Evolutionary conservation across 2,329 filamentous ascomycete species (phyloP).

Genomic region (Aspergillus udagawae): DNA sequence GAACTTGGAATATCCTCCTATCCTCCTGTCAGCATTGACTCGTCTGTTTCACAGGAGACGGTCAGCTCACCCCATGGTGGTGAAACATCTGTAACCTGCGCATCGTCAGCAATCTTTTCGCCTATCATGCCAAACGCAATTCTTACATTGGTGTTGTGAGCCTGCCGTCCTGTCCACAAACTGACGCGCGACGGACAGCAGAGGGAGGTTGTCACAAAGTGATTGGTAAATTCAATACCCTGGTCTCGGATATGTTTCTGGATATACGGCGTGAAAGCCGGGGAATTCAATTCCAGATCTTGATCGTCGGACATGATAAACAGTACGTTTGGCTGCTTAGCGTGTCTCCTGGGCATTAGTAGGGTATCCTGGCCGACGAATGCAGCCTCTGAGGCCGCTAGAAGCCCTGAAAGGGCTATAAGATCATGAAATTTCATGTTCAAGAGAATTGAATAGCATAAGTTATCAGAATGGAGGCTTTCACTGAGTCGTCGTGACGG

Average conservation of each 20-base stretch:
- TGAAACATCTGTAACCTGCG: constrained; percentile 46
- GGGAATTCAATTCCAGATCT: constrained; percentile 58
- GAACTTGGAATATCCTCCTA: constrained; percentile 49
- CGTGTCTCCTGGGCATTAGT: constrained; percentile 5
- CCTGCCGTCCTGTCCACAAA: constrained; percentile 61
- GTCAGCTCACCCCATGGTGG: constrained; percentile 48
- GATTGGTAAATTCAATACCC: constrained; percentile 58
- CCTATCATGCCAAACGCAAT: background rate
- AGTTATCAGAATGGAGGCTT: background rate
- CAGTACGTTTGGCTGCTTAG: constrained; percentile 52
- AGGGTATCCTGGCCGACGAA: constrained; percentile 8
- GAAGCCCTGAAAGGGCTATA: constrained; percentile 9
- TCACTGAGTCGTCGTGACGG: background rate
- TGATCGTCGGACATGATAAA: constrained; percentile 68
- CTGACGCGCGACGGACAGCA: constrained; percentile 66
- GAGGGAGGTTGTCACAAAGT: constrained; percentile 63
- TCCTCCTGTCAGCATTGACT: background rate
- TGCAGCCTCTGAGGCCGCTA: constrained; percentile 13
- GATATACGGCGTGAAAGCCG: constrained; percentile 58
- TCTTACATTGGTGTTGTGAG: constrained; percentile 65
- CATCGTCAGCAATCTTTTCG: background rate
- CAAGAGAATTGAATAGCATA: background rate
- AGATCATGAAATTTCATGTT: constrained; percentile 17
- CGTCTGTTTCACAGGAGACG: background rate
- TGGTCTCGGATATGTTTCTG: constrained; percentile 54